Evolutionary conservation across 768 basidiomycete species (phyloP).

Genomic region (Imleria badia): DNA sequence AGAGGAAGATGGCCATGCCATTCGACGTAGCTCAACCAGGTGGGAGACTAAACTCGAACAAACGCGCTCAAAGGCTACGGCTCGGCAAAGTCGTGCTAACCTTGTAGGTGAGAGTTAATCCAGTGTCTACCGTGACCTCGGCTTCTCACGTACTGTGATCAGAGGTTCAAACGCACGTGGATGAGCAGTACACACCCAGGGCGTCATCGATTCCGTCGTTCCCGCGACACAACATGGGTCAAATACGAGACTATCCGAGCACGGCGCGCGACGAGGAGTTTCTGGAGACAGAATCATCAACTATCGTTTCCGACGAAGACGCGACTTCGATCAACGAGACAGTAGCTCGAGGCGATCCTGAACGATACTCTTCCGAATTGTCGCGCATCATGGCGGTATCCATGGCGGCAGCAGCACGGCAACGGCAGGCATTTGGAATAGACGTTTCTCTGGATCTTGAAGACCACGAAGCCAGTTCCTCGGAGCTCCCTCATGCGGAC

Average conservation of each 20-base stretch:
- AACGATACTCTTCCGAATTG: conserved; percentile 30
- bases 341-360: not conserved
- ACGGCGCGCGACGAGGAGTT: not conserved
- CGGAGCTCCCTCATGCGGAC: conserved; percentile 37
- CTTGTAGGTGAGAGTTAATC: conserved; percentile 3
- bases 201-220: conserved; percentile 5
- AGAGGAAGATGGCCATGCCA: conserved; percentile 16
- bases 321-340: not conserved
- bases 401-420: conserved; percentile 41
- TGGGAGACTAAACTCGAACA: conserved; percentile 10
- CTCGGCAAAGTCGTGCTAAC: conserved; percentile 5
- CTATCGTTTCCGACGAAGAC: conserved; percentile 18
- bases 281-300: conserved; percentile 11
- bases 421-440: conserved; percentile 53
- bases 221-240: conserved; percentile 4
- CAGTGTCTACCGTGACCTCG: not conserved
- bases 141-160: conserved; percentile 5
- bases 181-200: conserved; percentile 24
- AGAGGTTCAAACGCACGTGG: conserved; percentile 6
- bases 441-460: conserved; percentile 36
- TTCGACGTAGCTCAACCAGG: not conserved
- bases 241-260: not conserved
- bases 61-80: not conserved
- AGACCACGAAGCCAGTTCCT: not conserved
- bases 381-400: conserved; percentile 28